Percentiles rank a stretch among this genome's conserved stretches.
Conservation (phyloP, 108 stramenopile species). For the Poteriospumella lacustris region DNA sequence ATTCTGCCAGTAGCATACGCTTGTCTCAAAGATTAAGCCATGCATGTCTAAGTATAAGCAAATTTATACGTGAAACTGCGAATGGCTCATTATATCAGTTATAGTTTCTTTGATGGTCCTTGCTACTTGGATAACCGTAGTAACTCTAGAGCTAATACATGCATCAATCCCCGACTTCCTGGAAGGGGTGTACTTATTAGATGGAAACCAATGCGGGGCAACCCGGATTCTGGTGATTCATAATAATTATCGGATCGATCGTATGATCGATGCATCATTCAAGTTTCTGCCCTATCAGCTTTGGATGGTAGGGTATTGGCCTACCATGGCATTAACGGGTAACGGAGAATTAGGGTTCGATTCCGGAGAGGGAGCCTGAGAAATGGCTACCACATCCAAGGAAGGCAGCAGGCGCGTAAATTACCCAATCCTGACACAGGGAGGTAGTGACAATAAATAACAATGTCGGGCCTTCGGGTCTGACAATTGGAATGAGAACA, state of each 20-base stretch:
- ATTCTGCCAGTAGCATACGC: constrained; percentile 99
- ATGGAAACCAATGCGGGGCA: constrained; percentile 82
- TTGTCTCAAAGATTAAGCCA: constrained; percentile 99
- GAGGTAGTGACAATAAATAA: constrained; percentile 96
- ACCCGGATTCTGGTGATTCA: constrained; percentile 78
- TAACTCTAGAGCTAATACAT: constrained; percentile 97
- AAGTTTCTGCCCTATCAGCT: constrained; percentile 96
- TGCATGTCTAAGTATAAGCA: constrained; percentile 98
- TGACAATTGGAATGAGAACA: constrained; percentile 93
- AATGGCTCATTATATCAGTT: constrained; percentile 99
- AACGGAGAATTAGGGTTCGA: constrained; percentile 93
- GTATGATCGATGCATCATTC: constrained; percentile 80
- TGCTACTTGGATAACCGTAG: constrained; percentile 96
- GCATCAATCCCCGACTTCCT: constrained; percentile 74
- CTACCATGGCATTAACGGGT: constrained; percentile 92
- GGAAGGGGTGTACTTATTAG: constrained; percentile 90
- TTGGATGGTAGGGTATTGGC: constrained; percentile 93
- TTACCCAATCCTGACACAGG: constrained; percentile 94
- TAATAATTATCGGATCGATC: constrained; percentile 82
- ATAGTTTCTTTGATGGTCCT: constrained; percentile 97
- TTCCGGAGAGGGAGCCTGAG: constrained; percentile 98
- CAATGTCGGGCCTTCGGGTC: constrained; percentile 86
- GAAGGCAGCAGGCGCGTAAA: constrained; percentile 95
- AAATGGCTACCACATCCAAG: constrained; percentile 95
- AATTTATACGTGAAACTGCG: constrained; percentile 67